Base-by-base conservation (phyloP, 2,329 filamentous ascomycete genomes). In the Phialophora chinensis region DNA sequence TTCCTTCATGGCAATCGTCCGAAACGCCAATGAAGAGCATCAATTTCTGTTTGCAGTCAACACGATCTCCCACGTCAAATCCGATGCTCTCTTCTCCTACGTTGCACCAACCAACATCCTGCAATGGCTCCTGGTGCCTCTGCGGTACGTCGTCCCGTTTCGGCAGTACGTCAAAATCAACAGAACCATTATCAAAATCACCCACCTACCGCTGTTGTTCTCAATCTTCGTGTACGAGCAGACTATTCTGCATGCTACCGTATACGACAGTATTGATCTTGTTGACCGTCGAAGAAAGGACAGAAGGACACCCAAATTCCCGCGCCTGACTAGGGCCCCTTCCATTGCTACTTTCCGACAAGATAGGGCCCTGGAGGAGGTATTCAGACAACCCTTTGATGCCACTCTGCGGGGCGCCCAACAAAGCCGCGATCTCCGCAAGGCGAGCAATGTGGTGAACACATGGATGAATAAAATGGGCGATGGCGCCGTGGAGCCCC, bases 21-120 rank as follows among this genome's bases (percentile, higher is more conserved):
- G 92, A 60, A 97, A 97, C 75, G 93, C 93, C 7, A 92, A 92
- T 62, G 91, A 97, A 76, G 94, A 97, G 78, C 93, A 97, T 73
- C 87, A 89, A 71, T 97, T 97, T 75, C 80, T 97, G 2, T 97
- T 98, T 75, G 94, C 94, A 0, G 93, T 98, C 77, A 98, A 97
- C 75, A 96, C 94, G 4, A 96, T 97, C 58, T 96, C 92, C 4
- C 96, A 97, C 91, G 94, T 97, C 71, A 98, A 97, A 78, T 97
- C 95, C n/a, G 94, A 98, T 76, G 91, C 93, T 0, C 82, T 97
- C 0, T 98, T 98, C 81, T 96, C 92, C 3, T 97, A 97, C 76
- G 87, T 97, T 67, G 91, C 94, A 1, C 94, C 94, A 0, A 90
- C 91, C 14, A 98, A 98, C 75, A 90, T 97, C 33, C 86, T 97